A percentile compares a stretch with the other conserved stretches of the same genome.
phyloP scores from a whole-genome alignment of 2,329 filamentous ascomycete species.

The Penicillium hesseltinei region DNA sequence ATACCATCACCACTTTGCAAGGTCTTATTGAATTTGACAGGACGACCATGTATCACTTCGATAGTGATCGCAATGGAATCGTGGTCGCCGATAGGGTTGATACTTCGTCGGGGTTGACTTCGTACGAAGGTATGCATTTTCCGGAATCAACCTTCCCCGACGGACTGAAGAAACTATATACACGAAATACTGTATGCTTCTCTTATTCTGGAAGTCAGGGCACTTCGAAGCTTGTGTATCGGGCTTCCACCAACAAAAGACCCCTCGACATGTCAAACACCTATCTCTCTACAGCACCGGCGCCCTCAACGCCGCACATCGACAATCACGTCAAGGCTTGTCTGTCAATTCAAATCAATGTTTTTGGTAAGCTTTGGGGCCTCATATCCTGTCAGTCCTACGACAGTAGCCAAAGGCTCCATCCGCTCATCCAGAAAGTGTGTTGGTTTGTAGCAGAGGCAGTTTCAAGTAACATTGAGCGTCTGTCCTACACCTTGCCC shows the following conservation, averaged over 20 bases:
- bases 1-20: slow-evolving; percentile 76
- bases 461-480: slow-evolving; percentile 79
- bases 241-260: slow-evolving; percentile 66
- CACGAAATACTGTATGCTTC: slow-evolving; percentile 78
- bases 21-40: slow-evolving; percentile 83
- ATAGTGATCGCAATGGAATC: slow-evolving; percentile 74
- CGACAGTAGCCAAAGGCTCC: slow-evolving; percentile 74
- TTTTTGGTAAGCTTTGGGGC: slow-evolving; percentile 82
- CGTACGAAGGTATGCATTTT: slow-evolving; percentile 81
- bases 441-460: slow-evolving; percentile 82
- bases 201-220: slow-evolving; percentile 76
- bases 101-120: slow-evolving; percentile 68
- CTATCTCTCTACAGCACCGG: slow-evolving; percentile 81
- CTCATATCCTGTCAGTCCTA: slow-evolving; percentile 82
- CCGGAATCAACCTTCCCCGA: slow-evolving; percentile 82
- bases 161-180: slow-evolving; percentile 78
- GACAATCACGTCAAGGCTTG: slow-evolving; percentile 84
- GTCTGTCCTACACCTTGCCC: slow-evolving; percentile 76
- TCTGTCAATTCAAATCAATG: slow-evolving; percentile 88
- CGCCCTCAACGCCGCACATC: slow-evolving; percentile 73
- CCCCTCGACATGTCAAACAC: slow-evolving; percentile 78
- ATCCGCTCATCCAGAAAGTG: slow-evolving; percentile 85
- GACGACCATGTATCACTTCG: slow-evolving; percentile 89
- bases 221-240: slow-evolving; percentile 75
- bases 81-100: slow-evolving; percentile 84